These are phyloP conservation scores for Mycena olivaceomarginata DNA, from an alignment of 768 basidiomycete species.

Conservation along the genomic window DNA sequence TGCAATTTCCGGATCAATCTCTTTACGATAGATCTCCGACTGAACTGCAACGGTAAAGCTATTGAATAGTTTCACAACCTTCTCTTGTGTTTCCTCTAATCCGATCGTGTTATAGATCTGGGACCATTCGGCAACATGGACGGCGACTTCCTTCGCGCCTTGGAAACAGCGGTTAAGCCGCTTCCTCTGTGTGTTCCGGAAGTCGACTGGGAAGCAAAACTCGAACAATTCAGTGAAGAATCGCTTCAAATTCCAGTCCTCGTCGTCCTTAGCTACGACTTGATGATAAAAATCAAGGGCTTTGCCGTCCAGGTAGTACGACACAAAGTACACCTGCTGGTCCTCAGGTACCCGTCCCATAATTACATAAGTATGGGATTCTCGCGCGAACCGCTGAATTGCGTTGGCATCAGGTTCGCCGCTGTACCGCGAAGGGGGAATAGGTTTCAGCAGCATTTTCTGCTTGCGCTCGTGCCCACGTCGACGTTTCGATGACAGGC, in stretches of 20 bases:
- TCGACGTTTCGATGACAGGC: neutral
- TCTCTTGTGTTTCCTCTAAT: too few species aligned
- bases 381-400: neutral
- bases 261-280: neutral
- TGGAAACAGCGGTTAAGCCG: neutral
- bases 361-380: neutral
- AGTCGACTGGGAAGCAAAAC: slow-evolving; percentile 37
- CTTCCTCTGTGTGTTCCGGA: slow-evolving; percentile 4
- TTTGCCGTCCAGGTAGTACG: slow-evolving; percentile 51
- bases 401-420: neutral
- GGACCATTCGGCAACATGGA: too few species aligned
- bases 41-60: slow-evolving; percentile 45
- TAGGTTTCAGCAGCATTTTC: neutral
- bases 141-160: slow-evolving; percentile 27
- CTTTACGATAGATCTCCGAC: slow-evolving; percentile 1
- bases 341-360: slow-evolving; percentile 28
- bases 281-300: slow-evolving; percentile 45
- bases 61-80: neutral
- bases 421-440: neutral
- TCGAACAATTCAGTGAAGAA: neutral
- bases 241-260: neutral
- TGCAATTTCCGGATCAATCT: slow-evolving; percentile 38
- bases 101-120: too few species aligned
- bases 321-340: slow-evolving; percentile 44
- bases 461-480: too few species aligned